Percentiles rank a stretch among this genome's conserved stretches.
phyloP scores from a whole-genome alignment of 2,329 filamentous ascomycete species.

The Phyllosticta citrichinensis region DNA sequence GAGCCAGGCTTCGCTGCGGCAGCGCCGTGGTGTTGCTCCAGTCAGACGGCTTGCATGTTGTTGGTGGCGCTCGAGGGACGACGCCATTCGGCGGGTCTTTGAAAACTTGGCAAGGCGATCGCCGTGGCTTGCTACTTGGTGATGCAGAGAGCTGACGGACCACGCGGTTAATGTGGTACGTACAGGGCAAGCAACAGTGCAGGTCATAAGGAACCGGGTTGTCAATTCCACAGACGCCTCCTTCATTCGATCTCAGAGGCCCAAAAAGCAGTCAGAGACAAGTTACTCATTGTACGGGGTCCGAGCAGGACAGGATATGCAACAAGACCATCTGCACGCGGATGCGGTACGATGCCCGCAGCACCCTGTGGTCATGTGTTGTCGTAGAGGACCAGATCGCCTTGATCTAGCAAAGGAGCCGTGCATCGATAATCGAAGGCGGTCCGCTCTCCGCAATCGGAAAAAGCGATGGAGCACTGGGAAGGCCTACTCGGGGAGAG shows the following conservation, averaged over 20 bases:
- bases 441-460: not conserved
- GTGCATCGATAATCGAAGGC: not conserved
- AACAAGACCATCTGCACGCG: not conserved
- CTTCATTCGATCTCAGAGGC: not conserved
- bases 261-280: not conserved
- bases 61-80: not conserved
- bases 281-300: not conserved
- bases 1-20: not conserved
- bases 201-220: not conserved
- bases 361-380: conserved; percentile 7
- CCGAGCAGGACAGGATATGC: not conserved
- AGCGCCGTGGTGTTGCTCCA: not conserved
- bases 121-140: not conserved
- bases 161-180: not conserved
- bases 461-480: not conserved
- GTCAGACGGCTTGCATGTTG: not conserved
- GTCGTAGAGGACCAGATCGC: not conserved
- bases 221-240: not conserved
- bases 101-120: not conserved
- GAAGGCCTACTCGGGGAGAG: not conserved
- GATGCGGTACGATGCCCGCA: conserved; percentile 1
- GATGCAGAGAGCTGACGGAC: not conserved
- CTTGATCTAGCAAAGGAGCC: not conserved
- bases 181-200: not conserved
- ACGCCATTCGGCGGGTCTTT: not conserved